Percentiles rank a stretch among this genome's conserved stretches.
Conservation (phyloP, 352 stramenopile genomes). For the Pythium phragmitis region DNA sequence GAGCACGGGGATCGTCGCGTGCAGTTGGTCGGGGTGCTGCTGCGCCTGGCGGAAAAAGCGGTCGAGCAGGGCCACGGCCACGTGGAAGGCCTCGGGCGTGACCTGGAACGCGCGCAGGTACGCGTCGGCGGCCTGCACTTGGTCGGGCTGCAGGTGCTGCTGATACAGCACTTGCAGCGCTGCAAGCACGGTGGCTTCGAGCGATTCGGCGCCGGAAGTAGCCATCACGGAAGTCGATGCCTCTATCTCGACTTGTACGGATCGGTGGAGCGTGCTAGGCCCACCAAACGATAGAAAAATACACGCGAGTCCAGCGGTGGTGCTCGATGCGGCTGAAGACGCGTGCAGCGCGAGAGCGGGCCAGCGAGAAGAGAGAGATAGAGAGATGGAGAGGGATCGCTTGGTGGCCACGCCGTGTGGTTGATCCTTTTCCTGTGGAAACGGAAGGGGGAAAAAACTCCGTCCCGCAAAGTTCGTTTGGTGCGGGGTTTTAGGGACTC, state of each 20-base stretch:
- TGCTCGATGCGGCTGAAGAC: background rate
- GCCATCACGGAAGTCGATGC: conserved; percentile 6
- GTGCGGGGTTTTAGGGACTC: background rate
- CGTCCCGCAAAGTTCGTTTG: background rate
- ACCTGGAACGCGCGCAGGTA: conserved; percentile 82
- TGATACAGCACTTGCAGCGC: conserved; percentile 62
- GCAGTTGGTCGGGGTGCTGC: conserved; percentile 23
- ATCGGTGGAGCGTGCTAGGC: background rate
- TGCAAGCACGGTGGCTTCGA: conserved; percentile 54
- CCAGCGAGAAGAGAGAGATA: background rate
- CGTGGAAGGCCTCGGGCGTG: conserved; percentile 67
- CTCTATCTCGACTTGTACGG: conserved; percentile 7
- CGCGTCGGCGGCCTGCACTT: conserved; percentile 63
- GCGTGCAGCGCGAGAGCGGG: background rate
- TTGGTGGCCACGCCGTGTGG: background rate
- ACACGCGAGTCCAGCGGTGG: background rate
- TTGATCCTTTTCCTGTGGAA: background rate
- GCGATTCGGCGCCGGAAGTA: conserved; percentile 3
- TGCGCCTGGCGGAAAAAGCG: conserved; percentile 37
- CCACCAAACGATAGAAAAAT: conserved; percentile 9
- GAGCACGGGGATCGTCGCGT: conserved; percentile 39
- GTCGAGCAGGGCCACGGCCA: conserved; percentile 66
- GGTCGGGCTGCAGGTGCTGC: conserved; percentile 47
- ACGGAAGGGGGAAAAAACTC: background rate
- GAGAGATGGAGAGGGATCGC: background rate